Base-by-base conservation (phyloP, 2,329 filamentous ascomycete species). In the Apiospora arundinis region DNA sequence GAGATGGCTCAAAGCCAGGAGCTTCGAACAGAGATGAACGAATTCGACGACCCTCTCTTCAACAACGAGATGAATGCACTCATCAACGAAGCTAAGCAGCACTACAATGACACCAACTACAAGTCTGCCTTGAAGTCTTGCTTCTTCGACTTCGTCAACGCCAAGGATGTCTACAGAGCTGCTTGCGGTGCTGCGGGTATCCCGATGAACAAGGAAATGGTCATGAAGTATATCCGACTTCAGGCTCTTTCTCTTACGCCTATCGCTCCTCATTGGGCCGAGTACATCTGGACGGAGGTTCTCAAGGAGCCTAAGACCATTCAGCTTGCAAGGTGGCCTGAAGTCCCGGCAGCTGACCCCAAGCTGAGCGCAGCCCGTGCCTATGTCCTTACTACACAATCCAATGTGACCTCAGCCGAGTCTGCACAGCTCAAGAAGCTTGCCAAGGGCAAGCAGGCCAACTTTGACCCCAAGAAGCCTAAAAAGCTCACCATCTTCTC, bases 281-380 rank as follows among this genome's bases (percentile, higher is more conserved):
- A 99, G 80, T 93, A 97, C 83, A 91, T 99, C 80, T 98, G 95
- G 94, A 90, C 93, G 70, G 95, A 98, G 83, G 90, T 98, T 1
- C 90, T 99, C 73, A 90, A 92, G 80, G 95, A 93, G 85, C 81
- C 89, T 46, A 84, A 87, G 70, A 93, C 92, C 9, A 90, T 99
- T 77, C 95, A 98, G 84, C 90, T 91, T 69, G 94, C 93, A 16
- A 86, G 86, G 52, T 97, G 90, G 87, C 94, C 95, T 18, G 83
- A 88, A 68, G 90, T 94, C 0, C 89, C 92, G 0, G 86, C 88
- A 28, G 86, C 91, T 0, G 86, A 93, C 73, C 84, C 92, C 5
- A 85, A 87, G 60, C 88, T 98, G 72, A 92, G 92, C 8, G 94
- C 95, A 16, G 93, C 93, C 48, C 89, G 93, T 73, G 92, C 93